Percentiles rank a stretch among this genome's conserved stretches.
phyloP scores from a whole-genome alignment of 202 grass and related monocot genomes.

The Cymbopogon flexuosus region DNA sequence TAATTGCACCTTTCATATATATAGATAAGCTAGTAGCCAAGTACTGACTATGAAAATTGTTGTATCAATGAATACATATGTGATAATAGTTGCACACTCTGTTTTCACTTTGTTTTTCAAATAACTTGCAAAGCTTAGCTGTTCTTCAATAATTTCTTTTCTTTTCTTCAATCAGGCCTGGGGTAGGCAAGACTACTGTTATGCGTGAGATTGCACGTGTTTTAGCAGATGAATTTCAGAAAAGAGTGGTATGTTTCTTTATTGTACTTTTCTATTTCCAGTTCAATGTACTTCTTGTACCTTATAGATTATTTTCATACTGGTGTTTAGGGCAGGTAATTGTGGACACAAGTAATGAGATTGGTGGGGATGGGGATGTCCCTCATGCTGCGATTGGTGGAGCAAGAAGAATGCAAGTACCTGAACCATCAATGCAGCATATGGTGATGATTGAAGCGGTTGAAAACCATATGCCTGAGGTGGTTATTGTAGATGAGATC shows the following conservation, averaged over 20 bases:
- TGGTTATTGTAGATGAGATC: conserved; percentile 95
- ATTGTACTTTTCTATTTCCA: conserved; percentile 1
- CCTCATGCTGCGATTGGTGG: conserved; percentile 90
- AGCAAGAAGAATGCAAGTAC: conserved; percentile 98
- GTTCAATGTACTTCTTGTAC: conserved; percentile 11
- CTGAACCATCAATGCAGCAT: conserved; percentile 86
- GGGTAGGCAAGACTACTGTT: conserved; percentile 95
- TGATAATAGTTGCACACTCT: background rate
- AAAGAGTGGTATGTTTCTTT: conserved; percentile 70
- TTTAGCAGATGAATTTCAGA: conserved; percentile 87
- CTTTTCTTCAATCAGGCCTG: conserved; percentile 53
- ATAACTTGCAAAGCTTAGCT: background rate
- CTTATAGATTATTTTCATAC: conserved; percentile 33
- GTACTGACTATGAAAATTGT: background rate
- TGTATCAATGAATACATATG: background rate
- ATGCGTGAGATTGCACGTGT: conserved; percentile 97
- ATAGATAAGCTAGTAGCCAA: background rate
- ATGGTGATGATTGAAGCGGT: conserved; percentile 97
- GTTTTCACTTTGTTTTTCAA: background rate
- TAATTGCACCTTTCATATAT: background rate
- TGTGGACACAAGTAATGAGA: conserved; percentile 98
- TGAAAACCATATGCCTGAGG: conserved; percentile 99
- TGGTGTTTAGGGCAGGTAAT: conserved; percentile 93
- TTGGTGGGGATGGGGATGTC: conserved; percentile 92
- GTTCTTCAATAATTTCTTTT: background rate